Conservation (phyloP, 225 moss, liverwort and hornwort species). For the Thuidium tamariscinum region DNA sequence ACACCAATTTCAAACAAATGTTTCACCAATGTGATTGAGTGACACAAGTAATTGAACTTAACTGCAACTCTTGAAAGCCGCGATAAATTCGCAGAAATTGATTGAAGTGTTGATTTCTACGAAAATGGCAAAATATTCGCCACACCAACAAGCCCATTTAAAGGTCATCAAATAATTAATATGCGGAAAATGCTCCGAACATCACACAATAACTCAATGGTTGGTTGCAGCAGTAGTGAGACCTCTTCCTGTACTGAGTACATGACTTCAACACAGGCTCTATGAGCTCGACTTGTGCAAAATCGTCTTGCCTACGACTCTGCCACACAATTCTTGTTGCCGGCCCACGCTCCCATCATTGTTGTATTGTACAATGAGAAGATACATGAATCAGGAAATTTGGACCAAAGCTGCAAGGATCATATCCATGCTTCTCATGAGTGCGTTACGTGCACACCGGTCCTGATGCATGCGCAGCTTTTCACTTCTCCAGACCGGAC, state of each 20-base stretch:
- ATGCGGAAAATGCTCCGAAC: background rate
- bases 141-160: no score
- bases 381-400: background rate
- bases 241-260: background rate
- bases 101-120: no score
- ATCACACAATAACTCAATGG: background rate
- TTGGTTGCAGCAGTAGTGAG: background rate
- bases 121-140: background rate
- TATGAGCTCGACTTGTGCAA: background rate
- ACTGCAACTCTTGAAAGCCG: background rate
- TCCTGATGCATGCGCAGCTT: background rate
- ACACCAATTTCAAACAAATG: background rate
- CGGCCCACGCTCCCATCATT: background rate
- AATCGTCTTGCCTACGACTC: background rate
- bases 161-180: background rate
- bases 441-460: background rate
- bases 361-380: background rate
- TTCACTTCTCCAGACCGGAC: background rate
- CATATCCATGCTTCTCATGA: background rate
- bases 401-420: background rate
- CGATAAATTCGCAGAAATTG: background rate
- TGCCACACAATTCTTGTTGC: background rate
- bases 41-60: background rate
- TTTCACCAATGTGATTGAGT: background rate
- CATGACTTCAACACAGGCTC: background rate